Evolutionary conservation across 495 filamentous ascomycete species (phyloP), one percentile per base, ranked within the genome.

Genomic region (Margaritispora aquatica): DNA sequence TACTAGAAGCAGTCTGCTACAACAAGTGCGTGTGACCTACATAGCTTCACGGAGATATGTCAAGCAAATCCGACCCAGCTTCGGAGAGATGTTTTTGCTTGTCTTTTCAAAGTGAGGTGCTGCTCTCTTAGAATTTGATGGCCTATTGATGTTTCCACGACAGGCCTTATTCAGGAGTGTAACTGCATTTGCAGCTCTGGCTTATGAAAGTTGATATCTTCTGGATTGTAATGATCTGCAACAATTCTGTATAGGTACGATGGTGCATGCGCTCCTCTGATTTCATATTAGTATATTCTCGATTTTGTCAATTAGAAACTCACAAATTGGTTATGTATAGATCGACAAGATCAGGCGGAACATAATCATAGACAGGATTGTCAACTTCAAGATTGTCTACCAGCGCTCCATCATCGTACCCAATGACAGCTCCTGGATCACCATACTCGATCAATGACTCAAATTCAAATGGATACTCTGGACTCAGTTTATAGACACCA

Each of bases 321-420:
- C 77, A 92, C 89, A 97, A 73, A 71, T 97, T 96, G 10, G 92
- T 96, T 62, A 97, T 87, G 68, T 96, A 96, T 34, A 94, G 81
- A 66, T 94, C 88, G 26, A 96, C 81, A 57, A 92, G 72, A 57
- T 93, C 88, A 8, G 88, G 82, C 1, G 87, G 86, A 11, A 97
- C 83, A 66, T 91, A 93, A 66, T 96, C 92, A 52, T 84, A 88
- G 21, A 92, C 66, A 10, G 89, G 89, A 71, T 92, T 94, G 60
- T 86, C 82, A 1, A 96, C 80, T 61, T 90, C 86, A 44, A 94
- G 80, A 65, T 84, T 81, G 8, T 89, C 84, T 50, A 94, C 84
- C 55, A 92, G 75, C 23, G 82, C 77, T 5, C 88, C 88, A 52
- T 96, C 85, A 46, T 87, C 81, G 66, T 85, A 96, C 31, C 74